These are phyloP conservation scores for Fusarium chuoi DNA, from an alignment of 2,329 filamentous ascomycete genomes.

Conservation along the genomic window DNA sequence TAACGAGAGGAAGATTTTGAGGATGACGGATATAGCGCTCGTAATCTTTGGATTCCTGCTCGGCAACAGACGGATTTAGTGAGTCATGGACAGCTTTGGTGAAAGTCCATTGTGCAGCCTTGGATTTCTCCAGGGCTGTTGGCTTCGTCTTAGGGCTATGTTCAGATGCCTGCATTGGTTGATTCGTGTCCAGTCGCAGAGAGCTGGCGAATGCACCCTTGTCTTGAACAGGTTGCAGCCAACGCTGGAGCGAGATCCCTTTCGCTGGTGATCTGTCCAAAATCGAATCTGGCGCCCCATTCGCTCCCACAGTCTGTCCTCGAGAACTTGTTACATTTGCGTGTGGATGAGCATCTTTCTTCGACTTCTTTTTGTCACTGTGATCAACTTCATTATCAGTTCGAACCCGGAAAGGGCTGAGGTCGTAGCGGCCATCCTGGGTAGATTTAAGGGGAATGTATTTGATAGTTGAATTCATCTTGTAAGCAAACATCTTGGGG, in stretches of 20 bases:
- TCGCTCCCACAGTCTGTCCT: slow-evolving; percentile 42
- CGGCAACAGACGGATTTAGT: slow-evolving; percentile 82
- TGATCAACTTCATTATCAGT: slow-evolving; percentile 68
- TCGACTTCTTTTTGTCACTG: slow-evolving; percentile 68
- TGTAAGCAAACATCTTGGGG: slow-evolving; percentile 90
- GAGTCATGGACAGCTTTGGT: slow-evolving; percentile 87
- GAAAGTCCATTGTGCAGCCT: slow-evolving; percentile 88
- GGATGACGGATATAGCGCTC: slow-evolving; percentile 89
- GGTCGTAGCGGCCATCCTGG: slow-evolving; percentile 79
- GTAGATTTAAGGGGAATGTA: slow-evolving; percentile 81
- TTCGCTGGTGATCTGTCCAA: slow-evolving; percentile 53
- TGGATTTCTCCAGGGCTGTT: slow-evolving; percentile 77
- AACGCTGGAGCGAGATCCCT: slow-evolving; percentile 68
- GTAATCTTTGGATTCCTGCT: slow-evolving; percentile 85
- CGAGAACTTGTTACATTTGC: slow-evolving; percentile 65
- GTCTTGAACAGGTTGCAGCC: slow-evolving; percentile 64
- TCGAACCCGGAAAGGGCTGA: slow-evolving; percentile 88
- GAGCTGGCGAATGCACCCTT: slow-evolving; percentile 42
- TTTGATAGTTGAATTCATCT: slow-evolving; percentile 88
- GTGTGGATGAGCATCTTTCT: slow-evolving; percentile 75
- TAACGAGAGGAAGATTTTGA: slow-evolving; percentile 85
- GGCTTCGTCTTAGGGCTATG: slow-evolving; percentile 59
- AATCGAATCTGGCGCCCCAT: slow-evolving; percentile 53
- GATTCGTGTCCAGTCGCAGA: slow-evolving; percentile 26
- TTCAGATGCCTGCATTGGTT: slow-evolving; percentile 32